phyloP scores from a whole-genome alignment of 768 basidiomycete species.

The Lentinula guzmanii region DNA sequence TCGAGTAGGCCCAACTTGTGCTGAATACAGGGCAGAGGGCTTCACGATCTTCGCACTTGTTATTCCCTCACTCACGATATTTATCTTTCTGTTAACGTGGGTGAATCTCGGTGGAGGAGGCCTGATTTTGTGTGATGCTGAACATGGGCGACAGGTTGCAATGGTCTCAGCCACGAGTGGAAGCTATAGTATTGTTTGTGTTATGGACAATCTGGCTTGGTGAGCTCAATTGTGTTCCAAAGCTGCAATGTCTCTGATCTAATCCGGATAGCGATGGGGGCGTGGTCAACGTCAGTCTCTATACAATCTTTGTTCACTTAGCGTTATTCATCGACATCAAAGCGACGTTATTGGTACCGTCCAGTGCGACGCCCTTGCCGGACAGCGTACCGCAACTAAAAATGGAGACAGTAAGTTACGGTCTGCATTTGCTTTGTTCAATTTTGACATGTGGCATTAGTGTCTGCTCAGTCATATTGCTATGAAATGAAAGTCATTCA shows the following conservation, averaged over 20 bases:
- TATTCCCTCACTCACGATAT: conserved; percentile 59
- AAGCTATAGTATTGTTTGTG: conserved; percentile 48
- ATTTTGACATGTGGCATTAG: conserved; percentile 25
- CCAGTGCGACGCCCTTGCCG: conserved; percentile 50
- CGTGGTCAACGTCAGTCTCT: conserved; percentile 61
- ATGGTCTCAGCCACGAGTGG: conserved; percentile 64
- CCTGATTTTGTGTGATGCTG: conserved; percentile 6
- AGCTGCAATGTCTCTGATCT: neutral
- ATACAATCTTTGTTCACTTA: neutral
- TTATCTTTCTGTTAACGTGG: conserved; percentile 55
- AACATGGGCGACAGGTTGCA: conserved; percentile 40
- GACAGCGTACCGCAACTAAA: conserved; percentile 41
- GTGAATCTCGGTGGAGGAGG: conserved; percentile 12
- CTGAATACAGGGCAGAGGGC: conserved; percentile 37
- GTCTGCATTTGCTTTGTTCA: neutral
- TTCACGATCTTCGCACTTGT: conserved; percentile 68
- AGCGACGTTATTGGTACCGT: conserved; percentile 67
- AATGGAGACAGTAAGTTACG: conserved; percentile 41
- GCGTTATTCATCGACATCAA: neutral
- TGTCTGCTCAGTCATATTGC: conserved; percentile 51
- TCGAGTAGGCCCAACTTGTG: neutral
- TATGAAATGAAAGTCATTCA: conserved; percentile 78
- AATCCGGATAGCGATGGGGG: conserved; percentile 51
- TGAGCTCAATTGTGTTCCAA: conserved; percentile 24
- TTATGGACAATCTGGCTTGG: conserved; percentile 66